These are phyloP conservation scores for Botrytis byssoidea DNA, from an alignment of 2,329 filamentous ascomycete genomes.

Conservation along the genomic window DNA sequence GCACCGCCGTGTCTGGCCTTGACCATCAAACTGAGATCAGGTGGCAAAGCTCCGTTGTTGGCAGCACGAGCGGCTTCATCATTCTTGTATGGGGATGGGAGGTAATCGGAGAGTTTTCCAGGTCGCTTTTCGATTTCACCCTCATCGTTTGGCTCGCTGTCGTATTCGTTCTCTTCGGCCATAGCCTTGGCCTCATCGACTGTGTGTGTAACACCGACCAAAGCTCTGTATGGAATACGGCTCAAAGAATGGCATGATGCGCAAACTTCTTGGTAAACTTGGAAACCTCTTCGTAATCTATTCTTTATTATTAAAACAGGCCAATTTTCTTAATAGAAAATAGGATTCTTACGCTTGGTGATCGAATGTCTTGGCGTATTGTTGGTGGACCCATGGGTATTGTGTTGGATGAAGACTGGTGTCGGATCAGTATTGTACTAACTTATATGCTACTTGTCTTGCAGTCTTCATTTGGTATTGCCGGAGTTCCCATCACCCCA, in stretches of 20 bases:
- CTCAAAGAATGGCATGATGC: conserved; percentile 94
- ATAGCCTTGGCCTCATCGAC: conserved; percentile 97
- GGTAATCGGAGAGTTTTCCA: conserved; percentile 97
- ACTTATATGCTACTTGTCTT: conserved; percentile 22
- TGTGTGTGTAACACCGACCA: conserved; percentile 90
- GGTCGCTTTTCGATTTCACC: conserved; percentile 98
- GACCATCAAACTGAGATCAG: conserved; percentile 95
- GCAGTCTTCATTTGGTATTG: conserved; percentile 2
- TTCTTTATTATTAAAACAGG: conserved; percentile 16
- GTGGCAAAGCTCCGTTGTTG: conserved; percentile 97
- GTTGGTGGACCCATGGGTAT: conserved; percentile 94
- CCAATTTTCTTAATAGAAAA: not conserved
- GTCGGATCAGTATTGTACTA: conserved; percentile 11
- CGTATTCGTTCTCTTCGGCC: conserved; percentile 98
- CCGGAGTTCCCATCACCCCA: not conserved
- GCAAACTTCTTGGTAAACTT: conserved; percentile 99
- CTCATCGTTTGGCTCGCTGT: conserved; percentile 95
- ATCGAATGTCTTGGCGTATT: conserved; percentile 94
- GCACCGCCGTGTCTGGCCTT: conserved; percentile 97
- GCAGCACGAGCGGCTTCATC: conserved; percentile 96
- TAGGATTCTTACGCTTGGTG: conserved; percentile 77
- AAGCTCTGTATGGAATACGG: conserved; percentile 87
- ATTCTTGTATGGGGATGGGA: conserved; percentile 95
- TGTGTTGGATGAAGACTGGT: conserved; percentile 81
- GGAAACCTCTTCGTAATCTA: conserved; percentile 97